Percentiles rank a stretch among this genome's conserved stretches.
These are phyloP conservation scores for Pezicula rhizophila DNA, from an alignment of 2,329 filamentous ascomycete genomes.

Conservation along the genomic window DNA sequence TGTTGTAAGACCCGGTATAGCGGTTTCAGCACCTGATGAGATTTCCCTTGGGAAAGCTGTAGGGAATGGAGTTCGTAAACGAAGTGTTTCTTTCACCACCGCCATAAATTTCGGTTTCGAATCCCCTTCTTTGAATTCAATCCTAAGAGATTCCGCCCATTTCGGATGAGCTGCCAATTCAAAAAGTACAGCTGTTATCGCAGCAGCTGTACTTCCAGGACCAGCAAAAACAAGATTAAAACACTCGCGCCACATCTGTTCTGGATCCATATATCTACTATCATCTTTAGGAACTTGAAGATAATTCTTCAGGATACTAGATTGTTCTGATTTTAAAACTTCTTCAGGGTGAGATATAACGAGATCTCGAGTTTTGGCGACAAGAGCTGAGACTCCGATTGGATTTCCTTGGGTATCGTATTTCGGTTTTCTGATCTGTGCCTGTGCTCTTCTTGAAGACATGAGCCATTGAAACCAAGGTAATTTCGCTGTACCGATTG, in stretches of 20 bases:
- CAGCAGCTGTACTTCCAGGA: conserved; percentile 3
- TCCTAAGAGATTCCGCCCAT: neutral
- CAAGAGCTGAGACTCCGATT: conserved; percentile 1
- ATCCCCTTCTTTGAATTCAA: neutral
- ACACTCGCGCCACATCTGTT: neutral
- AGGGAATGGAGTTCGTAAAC: neutral
- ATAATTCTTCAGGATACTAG: conserved; percentile 1
- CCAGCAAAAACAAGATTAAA: conserved; percentile 4
- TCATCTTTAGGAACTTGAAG: neutral
- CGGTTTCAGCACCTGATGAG: neutral
- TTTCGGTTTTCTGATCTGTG: neutral
- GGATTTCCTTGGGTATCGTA: neutral
- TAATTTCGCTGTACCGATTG: neutral
- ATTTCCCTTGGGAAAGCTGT: conserved; percentile 3
- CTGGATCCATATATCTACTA: conserved; percentile 1
- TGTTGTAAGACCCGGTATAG: neutral
- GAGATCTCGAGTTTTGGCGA: neutral
- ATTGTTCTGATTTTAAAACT: neutral
- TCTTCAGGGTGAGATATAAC: neutral
- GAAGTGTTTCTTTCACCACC: conserved; percentile 1
- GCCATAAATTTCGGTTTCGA: neutral
- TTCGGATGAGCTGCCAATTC: neutral
- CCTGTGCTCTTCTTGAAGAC: neutral
- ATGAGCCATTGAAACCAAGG: conserved; percentile 1
- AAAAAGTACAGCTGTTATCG: neutral